These are phyloP conservation scores for Kurtzmaniella quercitrusa DNA, from an alignment of 1,139 yeast genomes.

Conservation along the genomic window DNA sequence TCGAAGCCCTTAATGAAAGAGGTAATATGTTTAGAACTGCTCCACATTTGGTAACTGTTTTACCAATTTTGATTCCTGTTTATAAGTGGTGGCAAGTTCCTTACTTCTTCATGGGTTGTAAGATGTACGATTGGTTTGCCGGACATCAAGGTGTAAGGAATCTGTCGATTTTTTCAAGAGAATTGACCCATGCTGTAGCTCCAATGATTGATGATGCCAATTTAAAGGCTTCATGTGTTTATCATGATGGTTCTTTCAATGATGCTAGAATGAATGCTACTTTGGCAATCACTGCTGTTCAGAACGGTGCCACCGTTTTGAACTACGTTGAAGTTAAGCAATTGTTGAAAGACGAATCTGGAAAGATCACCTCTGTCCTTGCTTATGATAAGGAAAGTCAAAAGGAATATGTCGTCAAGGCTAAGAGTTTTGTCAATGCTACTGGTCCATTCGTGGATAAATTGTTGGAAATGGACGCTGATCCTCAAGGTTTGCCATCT, in stretches of 20 bases:
- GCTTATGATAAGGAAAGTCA: conserved; percentile 77
- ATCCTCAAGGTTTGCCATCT: conserved; percentile 63
- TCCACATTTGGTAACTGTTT: conserved; percentile 81
- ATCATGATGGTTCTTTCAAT: conserved; percentile 93
- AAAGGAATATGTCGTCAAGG: conserved; percentile 51
- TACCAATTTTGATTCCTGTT: conserved; percentile 94
- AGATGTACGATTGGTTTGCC: conserved; percentile 90
- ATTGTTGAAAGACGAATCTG: conserved; percentile 57
- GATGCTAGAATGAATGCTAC: conserved; percentile 89
- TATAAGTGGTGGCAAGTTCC: conserved; percentile 97
- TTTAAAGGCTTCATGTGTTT: conserved; percentile 86
- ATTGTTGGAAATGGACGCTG: conserved; percentile 81
- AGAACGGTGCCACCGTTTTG: conserved; percentile 84
- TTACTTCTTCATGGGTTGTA: conserved; percentile 87
- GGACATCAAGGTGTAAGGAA: conserved; percentile 81
- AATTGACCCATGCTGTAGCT: conserved; percentile 68
- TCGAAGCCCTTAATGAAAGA: conserved; percentile 91
- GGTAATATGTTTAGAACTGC: conserved; percentile 88
- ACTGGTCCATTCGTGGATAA: conserved; percentile 92
- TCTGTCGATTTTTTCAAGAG: conserved; percentile 69
- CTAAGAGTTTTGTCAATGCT: conserved; percentile 83
- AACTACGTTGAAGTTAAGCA: conserved; percentile 83
- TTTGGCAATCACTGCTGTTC: conserved; percentile 79
- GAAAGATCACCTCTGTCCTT: conserved; percentile 67
- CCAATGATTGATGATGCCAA: conserved; percentile 83